Evolutionary conservation across 164 flowering plant genomes (phyloP).

Genomic region (Cinnamomum chago): DNA sequence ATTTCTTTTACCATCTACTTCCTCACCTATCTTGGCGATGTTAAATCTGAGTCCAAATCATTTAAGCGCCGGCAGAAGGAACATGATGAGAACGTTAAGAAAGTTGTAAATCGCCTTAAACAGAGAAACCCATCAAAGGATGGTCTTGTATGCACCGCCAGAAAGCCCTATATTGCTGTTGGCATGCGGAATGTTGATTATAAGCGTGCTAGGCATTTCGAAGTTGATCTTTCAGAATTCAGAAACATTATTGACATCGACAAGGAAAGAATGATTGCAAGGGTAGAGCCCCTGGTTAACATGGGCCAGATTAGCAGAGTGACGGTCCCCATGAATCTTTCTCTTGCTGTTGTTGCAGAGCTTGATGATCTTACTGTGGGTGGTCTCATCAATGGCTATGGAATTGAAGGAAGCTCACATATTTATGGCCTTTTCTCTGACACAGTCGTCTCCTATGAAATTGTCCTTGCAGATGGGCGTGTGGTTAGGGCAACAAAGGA

Average conservation of each 20-base stretch:
- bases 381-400: conserved; percentile 98
- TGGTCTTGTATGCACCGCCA: conserved; percentile 98
- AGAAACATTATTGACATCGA: conserved; percentile 78
- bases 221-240: conserved; percentile 90
- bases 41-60: conserved; percentile 81
- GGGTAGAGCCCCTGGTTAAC: conserved; percentile 91
- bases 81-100: conserved; percentile 92
- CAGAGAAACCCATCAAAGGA: conserved; percentile 84
- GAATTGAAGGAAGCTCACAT: conserved; percentile 99
- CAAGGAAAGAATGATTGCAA: conserved; percentile 83
- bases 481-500: conserved; percentile 92
- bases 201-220: conserved; percentile 93
- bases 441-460: conserved; percentile 95
- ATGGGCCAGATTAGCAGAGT: conserved; percentile 93
- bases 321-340: conserved; percentile 89
- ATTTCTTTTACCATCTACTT: conserved; percentile 78
- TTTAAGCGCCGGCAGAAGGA: conserved; percentile 87
- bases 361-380: conserved; percentile 99
- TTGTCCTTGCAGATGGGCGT: conserved; percentile 79
- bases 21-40: conserved; percentile 85
- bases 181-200: conserved; percentile 99
- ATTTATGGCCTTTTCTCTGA: conserved; percentile 91
- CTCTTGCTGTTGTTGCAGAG: conserved; percentile 98
- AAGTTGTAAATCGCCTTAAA: conserved; percentile 86
- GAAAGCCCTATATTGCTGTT: conserved; percentile 97